Evolutionary conservation across 352 stramenopile species (phyloP).

Genomic region (Phytophthora sp.): DNA sequence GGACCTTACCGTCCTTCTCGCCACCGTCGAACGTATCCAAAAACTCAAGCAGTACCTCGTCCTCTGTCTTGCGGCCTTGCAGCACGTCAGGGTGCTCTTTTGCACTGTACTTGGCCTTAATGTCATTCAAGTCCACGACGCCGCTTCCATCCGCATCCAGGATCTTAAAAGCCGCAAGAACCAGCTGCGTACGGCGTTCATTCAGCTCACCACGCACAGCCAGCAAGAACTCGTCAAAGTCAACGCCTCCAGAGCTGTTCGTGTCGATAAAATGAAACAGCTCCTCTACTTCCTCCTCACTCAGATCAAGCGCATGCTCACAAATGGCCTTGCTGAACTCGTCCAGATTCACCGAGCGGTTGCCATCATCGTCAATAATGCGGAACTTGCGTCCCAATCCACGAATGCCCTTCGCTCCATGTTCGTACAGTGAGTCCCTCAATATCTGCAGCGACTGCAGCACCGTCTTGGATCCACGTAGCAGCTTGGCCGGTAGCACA

Average conservation of each 20-base stretch:
- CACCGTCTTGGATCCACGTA: conserved; percentile 64
- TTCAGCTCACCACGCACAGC: conserved; percentile 79
- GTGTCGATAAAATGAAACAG: conserved; percentile 88
- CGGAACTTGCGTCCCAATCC: conserved; percentile 85
- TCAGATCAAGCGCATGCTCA: conserved; percentile 70
- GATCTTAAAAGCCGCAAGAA: conserved; percentile 78
- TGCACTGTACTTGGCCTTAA: conserved; percentile 81
- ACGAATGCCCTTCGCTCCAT: conserved; percentile 78
- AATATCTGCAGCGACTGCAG: conserved; percentile 65
- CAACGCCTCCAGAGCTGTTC: conserved; percentile 78
- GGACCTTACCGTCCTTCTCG: conserved; percentile 89
- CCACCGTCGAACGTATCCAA: conserved; percentile 88
- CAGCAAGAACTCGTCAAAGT: conserved; percentile 88
- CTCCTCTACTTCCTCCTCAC: conserved; percentile 58
- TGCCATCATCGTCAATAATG: conserved; percentile 90
- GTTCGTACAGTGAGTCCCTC: conserved; percentile 76
- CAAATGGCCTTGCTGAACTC: conserved; percentile 85
- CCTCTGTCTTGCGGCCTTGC: conserved; percentile 64
- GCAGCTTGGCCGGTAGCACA: conserved; percentile 63
- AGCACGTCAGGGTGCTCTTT: conserved; percentile 89
- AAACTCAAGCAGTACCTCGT: conserved; percentile 84
- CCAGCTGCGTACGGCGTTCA: conserved; percentile 72
- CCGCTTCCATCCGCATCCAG: conserved; percentile 79
- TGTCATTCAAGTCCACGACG: conserved; percentile 77
- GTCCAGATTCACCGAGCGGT: conserved; percentile 67